Conservation (phyloP, 1,284 basidiomycete genomes). For the Trichosporon ovoides region DNA sequence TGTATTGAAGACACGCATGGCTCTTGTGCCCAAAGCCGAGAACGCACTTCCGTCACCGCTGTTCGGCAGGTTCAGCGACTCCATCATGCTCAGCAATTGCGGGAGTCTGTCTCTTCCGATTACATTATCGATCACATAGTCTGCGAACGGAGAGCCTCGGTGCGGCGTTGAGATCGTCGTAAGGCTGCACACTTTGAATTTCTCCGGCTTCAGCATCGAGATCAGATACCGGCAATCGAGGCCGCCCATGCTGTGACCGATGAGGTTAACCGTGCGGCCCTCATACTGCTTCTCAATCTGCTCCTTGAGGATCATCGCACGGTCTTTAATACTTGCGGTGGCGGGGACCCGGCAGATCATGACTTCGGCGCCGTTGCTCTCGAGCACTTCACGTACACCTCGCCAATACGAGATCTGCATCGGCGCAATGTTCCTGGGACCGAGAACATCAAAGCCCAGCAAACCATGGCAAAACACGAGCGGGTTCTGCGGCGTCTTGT, state of each 20-base stretch:
- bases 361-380: slow-evolving; percentile 81
- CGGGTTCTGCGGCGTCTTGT: slow-evolving; percentile 72
- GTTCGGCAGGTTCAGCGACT: slow-evolving; percentile 64
- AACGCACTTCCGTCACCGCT: slow-evolving; percentile 89
- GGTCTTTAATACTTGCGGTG: slow-evolving; percentile 74
- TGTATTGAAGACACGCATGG: slow-evolving; percentile 83
- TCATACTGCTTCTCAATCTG: slow-evolving; percentile 72
- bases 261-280: slow-evolving; percentile 76
- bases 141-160: slow-evolving; percentile 86
- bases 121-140: slow-evolving; percentile 78
- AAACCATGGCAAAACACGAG: slow-evolving; percentile 91
- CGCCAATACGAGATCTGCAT: slow-evolving; percentile 89
- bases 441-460: slow-evolving; percentile 66
- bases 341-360: slow-evolving; percentile 88
- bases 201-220: slow-evolving; percentile 47
- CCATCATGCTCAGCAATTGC: slow-evolving; percentile 54
- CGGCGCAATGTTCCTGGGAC: slow-evolving; percentile 36
- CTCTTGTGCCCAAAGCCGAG: slow-evolving; percentile 73
- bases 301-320: slow-evolving; percentile 78
- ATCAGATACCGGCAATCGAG: slow-evolving; percentile 83
- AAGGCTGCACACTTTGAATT: slow-evolving; percentile 64
- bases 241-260: slow-evolving; percentile 95
- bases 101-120: slow-evolving; percentile 55
- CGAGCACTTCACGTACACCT: slow-evolving; percentile 83
- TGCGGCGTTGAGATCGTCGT: slow-evolving; percentile 93